These are phyloP conservation scores for Microsporum audouinii DNA, from an alignment of 2,329 filamentous ascomycete species.

Conservation along the genomic window DNA sequence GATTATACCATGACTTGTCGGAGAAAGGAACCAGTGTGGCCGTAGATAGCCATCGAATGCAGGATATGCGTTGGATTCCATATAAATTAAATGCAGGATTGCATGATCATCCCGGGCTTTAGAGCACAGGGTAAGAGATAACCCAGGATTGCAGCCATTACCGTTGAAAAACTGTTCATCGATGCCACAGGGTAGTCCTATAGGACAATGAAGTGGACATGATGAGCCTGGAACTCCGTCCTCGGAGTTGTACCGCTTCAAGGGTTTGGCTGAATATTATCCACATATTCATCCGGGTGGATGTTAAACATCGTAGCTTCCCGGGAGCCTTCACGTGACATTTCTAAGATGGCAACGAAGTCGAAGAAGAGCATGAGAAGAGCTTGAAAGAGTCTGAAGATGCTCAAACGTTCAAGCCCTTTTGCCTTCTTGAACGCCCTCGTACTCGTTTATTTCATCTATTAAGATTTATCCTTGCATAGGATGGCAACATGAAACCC, in stretches of 20 bases:
- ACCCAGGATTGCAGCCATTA: background rate
- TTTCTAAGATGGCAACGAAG: too few species aligned
- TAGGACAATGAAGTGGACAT: background rate
- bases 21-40: background rate
- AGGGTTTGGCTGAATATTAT: too few species aligned
- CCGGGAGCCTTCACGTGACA: too few species aligned
- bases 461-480: background rate
- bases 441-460: background rate
- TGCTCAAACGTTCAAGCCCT: background rate
- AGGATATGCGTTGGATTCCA: background rate
- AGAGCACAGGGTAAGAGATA: background rate
- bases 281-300: too few species aligned
- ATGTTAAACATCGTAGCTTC: too few species aligned
- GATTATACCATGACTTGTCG: background rate
- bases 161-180: background rate
- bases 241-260: background rate
- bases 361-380: too few species aligned
- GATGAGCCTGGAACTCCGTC: background rate
- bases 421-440: background rate
- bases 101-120: background rate
- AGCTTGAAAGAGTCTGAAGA: too few species aligned
- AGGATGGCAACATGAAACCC: background rate
- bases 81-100: background rate
- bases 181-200: background rate
- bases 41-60: background rate